Percentiles rank a stretch among this genome's conserved stretches.
These are phyloP conservation scores for Aureobasidium sp. DNA, from an alignment of 2,329 filamentous ascomycete genomes.

Conservation along the genomic window DNA sequence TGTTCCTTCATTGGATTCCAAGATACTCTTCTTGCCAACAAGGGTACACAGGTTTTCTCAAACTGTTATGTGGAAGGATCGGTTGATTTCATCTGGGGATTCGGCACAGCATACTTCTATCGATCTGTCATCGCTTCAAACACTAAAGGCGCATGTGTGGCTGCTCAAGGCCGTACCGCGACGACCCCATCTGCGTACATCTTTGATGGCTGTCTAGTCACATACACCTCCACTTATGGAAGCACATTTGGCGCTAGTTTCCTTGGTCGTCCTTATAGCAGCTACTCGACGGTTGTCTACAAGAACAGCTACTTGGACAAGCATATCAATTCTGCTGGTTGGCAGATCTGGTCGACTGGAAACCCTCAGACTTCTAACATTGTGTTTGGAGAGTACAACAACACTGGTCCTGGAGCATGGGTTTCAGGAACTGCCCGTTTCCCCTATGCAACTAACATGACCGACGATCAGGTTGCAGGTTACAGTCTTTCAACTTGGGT, in stretches of 20 bases:
- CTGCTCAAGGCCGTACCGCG: slow-evolving; percentile 30
- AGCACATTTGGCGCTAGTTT: slow-evolving; percentile 33
- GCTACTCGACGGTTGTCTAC: slow-evolving; percentile 41
- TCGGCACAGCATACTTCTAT: slow-evolving; percentile 36
- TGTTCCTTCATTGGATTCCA: slow-evolving; percentile 25
- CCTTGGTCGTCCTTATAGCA: slow-evolving; percentile 44
- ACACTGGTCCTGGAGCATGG: slow-evolving; percentile 47
- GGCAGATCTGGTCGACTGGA: slow-evolving; percentile 44
- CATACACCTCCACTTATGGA: slow-evolving; percentile 42
- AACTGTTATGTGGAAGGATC: slow-evolving; percentile 27
- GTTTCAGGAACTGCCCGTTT: slow-evolving; percentile 41
- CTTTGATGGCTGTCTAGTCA: slow-evolving; percentile 42
- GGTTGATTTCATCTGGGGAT: slow-evolving; percentile 37
- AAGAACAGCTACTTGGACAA: slow-evolving; percentile 42
- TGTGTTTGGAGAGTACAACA: slow-evolving; percentile 49
- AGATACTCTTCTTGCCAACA: slow-evolving; percentile 25
- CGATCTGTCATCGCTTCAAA: slow-evolving; percentile 29
- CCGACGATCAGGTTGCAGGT: slow-evolving; percentile 25
- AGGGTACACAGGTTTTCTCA: slow-evolving; percentile 23
- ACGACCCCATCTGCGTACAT: slow-evolving; percentile 30
- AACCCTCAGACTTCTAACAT: slow-evolving; percentile 43
- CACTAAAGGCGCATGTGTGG: slow-evolving; percentile 26
- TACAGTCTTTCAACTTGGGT: slow-evolving; percentile 33
- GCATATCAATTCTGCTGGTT: slow-evolving; percentile 51
- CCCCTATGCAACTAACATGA: slow-evolving; percentile 36